These are phyloP conservation scores for Furcasterigmium furcatum DNA, from an alignment of 2,329 filamentous ascomycete species.

Conservation along the genomic window DNA sequence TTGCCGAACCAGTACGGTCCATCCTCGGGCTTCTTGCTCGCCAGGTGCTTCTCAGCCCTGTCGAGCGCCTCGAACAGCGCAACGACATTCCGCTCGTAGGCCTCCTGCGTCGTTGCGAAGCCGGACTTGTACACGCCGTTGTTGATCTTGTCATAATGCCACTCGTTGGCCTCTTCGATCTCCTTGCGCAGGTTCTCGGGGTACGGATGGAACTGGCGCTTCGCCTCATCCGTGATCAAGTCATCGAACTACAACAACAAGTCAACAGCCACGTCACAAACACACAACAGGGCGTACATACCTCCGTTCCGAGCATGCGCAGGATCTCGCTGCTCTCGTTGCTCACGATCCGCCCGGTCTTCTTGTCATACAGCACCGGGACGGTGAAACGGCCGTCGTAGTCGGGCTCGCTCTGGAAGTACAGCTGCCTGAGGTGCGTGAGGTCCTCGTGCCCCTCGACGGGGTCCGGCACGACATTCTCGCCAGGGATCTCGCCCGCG, in stretches of 20 bases:
- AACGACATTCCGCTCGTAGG: slow-evolving; percentile 72
- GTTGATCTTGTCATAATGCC: slow-evolving; percentile 75
- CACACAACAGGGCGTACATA: neutral
- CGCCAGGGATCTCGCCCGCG: slow-evolving; percentile 44
- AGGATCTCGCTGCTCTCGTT: slow-evolving; percentile 94
- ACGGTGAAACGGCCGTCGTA: slow-evolving; percentile 84
- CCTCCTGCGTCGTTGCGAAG: slow-evolving; percentile 79
- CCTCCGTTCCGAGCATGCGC: slow-evolving; percentile 76
- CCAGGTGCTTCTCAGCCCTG: slow-evolving; percentile 69
- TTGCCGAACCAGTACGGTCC: slow-evolving; percentile 75
- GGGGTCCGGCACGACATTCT: slow-evolving; percentile 64
- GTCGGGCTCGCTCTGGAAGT: slow-evolving; percentile 69
- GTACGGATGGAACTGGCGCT: slow-evolving; percentile 62
- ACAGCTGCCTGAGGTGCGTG: slow-evolving; percentile 71
- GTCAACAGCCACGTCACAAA: neutral
- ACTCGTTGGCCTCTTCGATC: slow-evolving; percentile 76
- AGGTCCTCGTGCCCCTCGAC: slow-evolving; percentile 68
- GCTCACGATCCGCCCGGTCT: slow-evolving; percentile 73
- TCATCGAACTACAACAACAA: slow-evolving; percentile 64
- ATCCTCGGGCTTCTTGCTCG: slow-evolving; percentile 24
- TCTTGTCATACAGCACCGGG: slow-evolving; percentile 80
- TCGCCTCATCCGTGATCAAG: slow-evolving; percentile 52
- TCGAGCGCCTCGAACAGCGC: slow-evolving; percentile 76
- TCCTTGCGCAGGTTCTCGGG: slow-evolving; percentile 58
- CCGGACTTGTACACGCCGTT: slow-evolving; percentile 74